Evolutionary conservation across 768 basidiomycete species (phyloP).

Genomic region (Lyophyllum decastes): DNA sequence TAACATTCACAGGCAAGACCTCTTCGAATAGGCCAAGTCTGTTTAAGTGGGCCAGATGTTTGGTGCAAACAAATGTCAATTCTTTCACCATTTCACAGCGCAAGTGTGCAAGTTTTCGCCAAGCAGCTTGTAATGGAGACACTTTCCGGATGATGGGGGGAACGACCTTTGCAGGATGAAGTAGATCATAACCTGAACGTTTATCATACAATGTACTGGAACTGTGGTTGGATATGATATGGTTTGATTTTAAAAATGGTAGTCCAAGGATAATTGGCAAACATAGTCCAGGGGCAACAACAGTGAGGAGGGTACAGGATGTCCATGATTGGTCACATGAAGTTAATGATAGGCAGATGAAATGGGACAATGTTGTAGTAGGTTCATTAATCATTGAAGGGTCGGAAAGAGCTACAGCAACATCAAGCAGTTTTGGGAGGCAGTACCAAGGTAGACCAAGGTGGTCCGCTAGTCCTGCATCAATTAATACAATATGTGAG

Average conservation of each 20-base stretch:
- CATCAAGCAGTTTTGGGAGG: slow-evolving; percentile 5
- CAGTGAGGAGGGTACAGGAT: not conserved
- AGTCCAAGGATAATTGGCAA: not conserved
- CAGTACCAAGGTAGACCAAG: slow-evolving; percentile 2
- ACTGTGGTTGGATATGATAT: slow-evolving; percentile 29
- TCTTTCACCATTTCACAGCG: not conserved
- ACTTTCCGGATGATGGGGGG: not conserved
- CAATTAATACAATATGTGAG: slow-evolving; percentile 32
- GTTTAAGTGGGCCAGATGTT: not conserved
- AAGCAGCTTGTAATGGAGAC: not conserved
- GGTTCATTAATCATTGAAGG: not conserved
- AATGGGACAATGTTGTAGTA: not conserved
- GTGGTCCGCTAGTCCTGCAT: slow-evolving; percentile 17
- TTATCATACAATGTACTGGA: slow-evolving; percentile 14
- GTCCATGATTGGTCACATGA: slow-evolving; percentile 1
- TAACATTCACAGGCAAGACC: not conserved
- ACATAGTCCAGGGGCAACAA: not conserved
- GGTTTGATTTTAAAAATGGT: not conserved
- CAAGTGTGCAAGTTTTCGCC: too few species aligned
- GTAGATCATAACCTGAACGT: slow-evolving; percentile 1
- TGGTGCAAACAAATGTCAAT: not conserved
- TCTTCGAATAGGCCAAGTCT: not conserved
- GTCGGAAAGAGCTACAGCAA: not conserved
- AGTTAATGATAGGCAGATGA: not conserved
- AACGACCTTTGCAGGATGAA: not conserved